phyloP scores from a whole-genome alignment of 345 rosid genomes.

The Cardiospermum halicacabum region DNA sequence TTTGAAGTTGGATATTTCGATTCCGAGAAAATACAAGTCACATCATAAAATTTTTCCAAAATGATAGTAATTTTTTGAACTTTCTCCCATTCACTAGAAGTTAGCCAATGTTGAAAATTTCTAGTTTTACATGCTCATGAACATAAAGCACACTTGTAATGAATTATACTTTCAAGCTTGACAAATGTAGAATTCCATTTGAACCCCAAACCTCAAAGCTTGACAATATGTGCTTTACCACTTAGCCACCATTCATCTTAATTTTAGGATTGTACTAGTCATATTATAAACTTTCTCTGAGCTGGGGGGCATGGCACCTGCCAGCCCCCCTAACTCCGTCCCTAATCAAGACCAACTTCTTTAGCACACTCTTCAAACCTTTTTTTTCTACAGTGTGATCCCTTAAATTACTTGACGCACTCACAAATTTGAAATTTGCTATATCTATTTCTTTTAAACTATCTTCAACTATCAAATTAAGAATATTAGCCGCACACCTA shows the following conservation, averaged over 20 bases:
- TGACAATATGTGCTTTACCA: too few relatives aligned
- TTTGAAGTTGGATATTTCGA: too few relatives aligned
- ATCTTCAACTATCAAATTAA: too few relatives aligned
- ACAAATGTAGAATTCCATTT: constrained; percentile 8
- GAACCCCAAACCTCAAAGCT: too few relatives aligned
- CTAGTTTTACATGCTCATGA: constrained; percentile 1
- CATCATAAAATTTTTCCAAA: not conserved
- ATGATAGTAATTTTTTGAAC: not conserved
- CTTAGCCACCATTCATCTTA: too few relatives aligned
- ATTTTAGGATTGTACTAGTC: too few relatives aligned
- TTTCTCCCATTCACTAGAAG: not conserved
- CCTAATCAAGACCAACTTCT: not conserved
- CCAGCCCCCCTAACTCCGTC: not conserved
- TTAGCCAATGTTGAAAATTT: not conserved
- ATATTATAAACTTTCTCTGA: too few relatives aligned
- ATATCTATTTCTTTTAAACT: too few relatives aligned
- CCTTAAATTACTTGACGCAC: not conserved
- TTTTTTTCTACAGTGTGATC: not conserved
- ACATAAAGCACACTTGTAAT: not conserved
- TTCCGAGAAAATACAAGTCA: not conserved
- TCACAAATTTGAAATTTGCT: too few relatives aligned
- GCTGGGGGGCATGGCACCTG: too few relatives aligned
- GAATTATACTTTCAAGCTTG: not conserved
- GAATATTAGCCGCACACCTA: not conserved
- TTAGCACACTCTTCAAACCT: not conserved